Evolutionary conservation across 371 early-diverging fungal genomes (phyloP).

Genomic region (Lichtheimia ramosa): DNA sequence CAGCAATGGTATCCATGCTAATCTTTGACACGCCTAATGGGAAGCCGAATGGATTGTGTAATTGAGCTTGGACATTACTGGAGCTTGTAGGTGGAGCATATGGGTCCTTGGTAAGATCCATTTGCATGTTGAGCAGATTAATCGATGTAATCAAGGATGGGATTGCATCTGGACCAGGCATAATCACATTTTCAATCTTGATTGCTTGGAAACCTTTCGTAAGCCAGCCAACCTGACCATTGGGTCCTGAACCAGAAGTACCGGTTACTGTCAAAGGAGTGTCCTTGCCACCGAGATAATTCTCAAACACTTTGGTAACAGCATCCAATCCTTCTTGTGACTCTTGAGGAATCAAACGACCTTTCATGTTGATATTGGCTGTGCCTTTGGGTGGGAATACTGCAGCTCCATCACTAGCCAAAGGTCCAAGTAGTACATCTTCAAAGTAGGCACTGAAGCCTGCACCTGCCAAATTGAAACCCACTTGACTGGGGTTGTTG

Average conservation of each 20-base stretch:
- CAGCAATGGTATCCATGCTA: constrained; percentile 42
- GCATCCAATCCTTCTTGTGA: constrained; percentile 36
- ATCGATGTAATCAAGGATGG: constrained; percentile 46
- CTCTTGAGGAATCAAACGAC: constrained; percentile 45
- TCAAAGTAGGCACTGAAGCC: constrained; percentile 24
- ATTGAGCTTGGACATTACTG: constrained; percentile 40
- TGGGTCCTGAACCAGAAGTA: constrained; percentile 47
- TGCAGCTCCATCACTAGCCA: constrained; percentile 21
- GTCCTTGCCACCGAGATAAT: constrained; percentile 46
- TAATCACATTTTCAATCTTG: constrained; percentile 44
- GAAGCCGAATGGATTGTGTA: constrained; percentile 56
- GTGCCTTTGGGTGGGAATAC: constrained; percentile 27
- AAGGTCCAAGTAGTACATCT: constrained; percentile 27
- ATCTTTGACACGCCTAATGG: constrained; percentile 47
- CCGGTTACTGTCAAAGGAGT: constrained; percentile 46
- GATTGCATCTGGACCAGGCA: constrained; percentile 42
- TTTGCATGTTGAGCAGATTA: constrained; percentile 44
- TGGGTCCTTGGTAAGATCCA: constrained; percentile 55
- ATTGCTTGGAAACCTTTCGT: constrained; percentile 52
- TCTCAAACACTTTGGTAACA: constrained; percentile 50
- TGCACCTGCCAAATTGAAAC: constrained; percentile 33
- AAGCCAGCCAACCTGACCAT: constrained; percentile 57
- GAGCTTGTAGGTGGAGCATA: constrained; percentile 50
- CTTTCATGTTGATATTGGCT: constrained; percentile 33
- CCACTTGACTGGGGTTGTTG: constrained; percentile 54